These are phyloP conservation scores for Aspergillus affinis DNA, from an alignment of 495 filamentous ascomycete genomes.

Conservation along the genomic window DNA sequence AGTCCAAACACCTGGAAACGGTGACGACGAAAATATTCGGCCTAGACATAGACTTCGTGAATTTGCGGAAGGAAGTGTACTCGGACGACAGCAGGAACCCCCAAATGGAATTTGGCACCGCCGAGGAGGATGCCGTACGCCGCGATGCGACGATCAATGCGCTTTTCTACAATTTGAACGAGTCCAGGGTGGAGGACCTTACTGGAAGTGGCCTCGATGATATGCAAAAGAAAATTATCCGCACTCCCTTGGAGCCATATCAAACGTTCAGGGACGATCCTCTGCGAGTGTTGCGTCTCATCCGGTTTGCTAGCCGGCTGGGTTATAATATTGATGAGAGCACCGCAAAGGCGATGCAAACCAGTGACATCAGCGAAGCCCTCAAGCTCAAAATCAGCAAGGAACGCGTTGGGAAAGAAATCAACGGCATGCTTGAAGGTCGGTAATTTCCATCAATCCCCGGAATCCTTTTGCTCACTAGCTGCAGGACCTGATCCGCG, in stretches of 20 bases:
- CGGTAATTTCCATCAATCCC: constrained; percentile 11
- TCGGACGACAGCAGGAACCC: constrained; percentile 82
- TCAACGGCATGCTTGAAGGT: constrained; percentile 90
- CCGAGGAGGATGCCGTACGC: constrained; percentile 83
- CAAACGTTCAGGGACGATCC: constrained; percentile 97
- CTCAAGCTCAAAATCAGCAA: constrained; percentile 88
- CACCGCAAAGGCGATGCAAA: constrained; percentile 71
- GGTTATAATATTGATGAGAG: constrained; percentile 71
- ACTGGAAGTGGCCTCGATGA: constrained; percentile 72
- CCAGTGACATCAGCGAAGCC: constrained; percentile 68
- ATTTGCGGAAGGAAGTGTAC: constrained; percentile 90
- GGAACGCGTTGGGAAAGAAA: constrained; percentile 78
- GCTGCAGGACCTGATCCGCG: constrained; percentile 65
- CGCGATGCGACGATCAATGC: constrained; percentile 95
- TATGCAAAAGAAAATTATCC: constrained; percentile 68
- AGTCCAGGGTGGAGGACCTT: constrained; percentile 75
- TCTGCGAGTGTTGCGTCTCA: constrained; percentile 80
- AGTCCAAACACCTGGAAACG: constrained; percentile 96
- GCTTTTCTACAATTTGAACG: constrained; percentile 90
- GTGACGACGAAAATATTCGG: constrained; percentile 83
- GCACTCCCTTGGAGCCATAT: constrained; percentile 83
- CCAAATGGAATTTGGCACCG: constrained; percentile 88
- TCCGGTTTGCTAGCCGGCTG: constrained; percentile 86
- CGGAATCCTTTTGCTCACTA: constrained; percentile 4
- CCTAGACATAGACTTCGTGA: constrained; percentile 90